Evolutionary conservation across 1,284 basidiomycete species (phyloP).

Genomic region (Moesziomyces sp.): DNA sequence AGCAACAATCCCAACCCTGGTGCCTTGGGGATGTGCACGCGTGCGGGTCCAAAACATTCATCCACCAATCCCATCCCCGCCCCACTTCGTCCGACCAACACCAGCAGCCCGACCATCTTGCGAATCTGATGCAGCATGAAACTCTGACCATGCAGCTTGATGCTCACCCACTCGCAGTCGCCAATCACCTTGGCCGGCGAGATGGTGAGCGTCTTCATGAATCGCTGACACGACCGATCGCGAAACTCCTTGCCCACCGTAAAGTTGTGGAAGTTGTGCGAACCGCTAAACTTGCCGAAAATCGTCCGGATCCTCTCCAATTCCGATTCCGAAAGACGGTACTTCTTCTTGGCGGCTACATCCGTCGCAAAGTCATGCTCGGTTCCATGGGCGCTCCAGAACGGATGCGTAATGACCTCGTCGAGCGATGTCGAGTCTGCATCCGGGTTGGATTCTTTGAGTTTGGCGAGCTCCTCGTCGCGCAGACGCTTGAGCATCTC

Average conservation of each 20-base stretch:
- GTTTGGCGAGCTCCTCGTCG: conserved; percentile 12
- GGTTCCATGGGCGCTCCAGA: conserved; percentile 57
- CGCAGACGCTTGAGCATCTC: conserved; percentile 53
- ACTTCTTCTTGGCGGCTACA: conserved; percentile 57
- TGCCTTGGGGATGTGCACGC: conserved; percentile 92
- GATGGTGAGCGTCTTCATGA: conserved; percentile 66
- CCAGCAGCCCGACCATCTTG: conserved; percentile 93
- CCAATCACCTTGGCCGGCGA: conserved; percentile 76
- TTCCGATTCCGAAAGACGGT: conserved; percentile 40
- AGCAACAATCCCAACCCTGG: conserved; percentile 94
- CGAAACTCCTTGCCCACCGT: conserved; percentile 87
- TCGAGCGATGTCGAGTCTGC: conserved; percentile 17
- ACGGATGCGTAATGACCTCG: conserved; percentile 56
- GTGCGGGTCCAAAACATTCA: conserved; percentile 74
- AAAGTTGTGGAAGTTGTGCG: conserved; percentile 92
- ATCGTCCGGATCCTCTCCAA: conserved; percentile 54
- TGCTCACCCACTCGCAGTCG: conserved; percentile 92
- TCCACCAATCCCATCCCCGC: conserved; percentile 60
- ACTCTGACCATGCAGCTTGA: conserved; percentile 94
- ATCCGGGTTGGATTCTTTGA: conserved; percentile 22
- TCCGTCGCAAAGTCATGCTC: conserved; percentile 50
- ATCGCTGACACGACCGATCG: conserved; percentile 82
- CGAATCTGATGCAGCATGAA: conserved; percentile 98
- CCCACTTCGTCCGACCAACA: conserved; percentile 71
- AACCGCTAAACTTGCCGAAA: conserved; percentile 52